Percentiles rank a stretch among this genome's conserved stretches.
These are phyloP conservation scores for Lachnellula cervina DNA, from an alignment of 2,329 filamentous ascomycete species.

Conservation along the genomic window DNA sequence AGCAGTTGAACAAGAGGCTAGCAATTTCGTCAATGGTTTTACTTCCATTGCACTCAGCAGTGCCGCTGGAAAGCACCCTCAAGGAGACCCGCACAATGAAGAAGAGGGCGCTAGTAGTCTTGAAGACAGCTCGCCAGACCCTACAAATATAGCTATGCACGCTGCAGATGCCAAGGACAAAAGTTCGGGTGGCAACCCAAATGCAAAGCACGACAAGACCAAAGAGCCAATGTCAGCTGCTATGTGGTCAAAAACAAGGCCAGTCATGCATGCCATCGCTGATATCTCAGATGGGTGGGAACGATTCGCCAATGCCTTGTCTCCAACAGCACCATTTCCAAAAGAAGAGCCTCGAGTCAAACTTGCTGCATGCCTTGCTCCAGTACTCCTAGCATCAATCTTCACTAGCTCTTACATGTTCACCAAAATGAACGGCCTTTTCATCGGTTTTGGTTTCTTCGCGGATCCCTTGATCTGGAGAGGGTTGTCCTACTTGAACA, in stretches of 20 bases:
- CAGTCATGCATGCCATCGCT: constrained; percentile 38
- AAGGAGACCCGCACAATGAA: constrained; percentile 12
- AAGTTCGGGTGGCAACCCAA: constrained; percentile 8
- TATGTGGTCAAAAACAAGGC: constrained; percentile 18
- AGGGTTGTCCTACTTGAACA: constrained; percentile 55
- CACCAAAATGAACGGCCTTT: constrained; percentile 61
- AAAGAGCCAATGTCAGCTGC: constrained; percentile 16
- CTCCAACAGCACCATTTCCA: constrained; percentile 49
- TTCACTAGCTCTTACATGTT: constrained; percentile 55
- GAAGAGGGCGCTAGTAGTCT: constrained; percentile 10
- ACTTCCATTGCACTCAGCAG: constrained; percentile 8
- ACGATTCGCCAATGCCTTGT: constrained; percentile 39
- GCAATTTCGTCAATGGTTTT: constrained; percentile 16
- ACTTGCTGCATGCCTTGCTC: constrained; percentile 48
- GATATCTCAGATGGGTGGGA: constrained; percentile 49
- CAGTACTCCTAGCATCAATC: constrained; percentile 47
- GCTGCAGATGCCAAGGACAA: constrained; percentile 12
- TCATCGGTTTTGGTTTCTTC: constrained; percentile 72
- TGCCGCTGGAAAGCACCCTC: constrained; percentile 17
- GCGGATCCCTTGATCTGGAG: constrained; percentile 67
- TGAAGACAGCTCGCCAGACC: constrained; percentile 16
- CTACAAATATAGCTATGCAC: constrained; percentile 10
- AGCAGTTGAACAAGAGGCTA: constrained; percentile 21
- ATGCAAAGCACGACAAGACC: constrained; percentile 15
- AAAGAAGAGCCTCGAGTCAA: constrained; percentile 47